Conservation (phyloP, 805 yeast species). For the Brettanomyces naardenensis region DNA sequence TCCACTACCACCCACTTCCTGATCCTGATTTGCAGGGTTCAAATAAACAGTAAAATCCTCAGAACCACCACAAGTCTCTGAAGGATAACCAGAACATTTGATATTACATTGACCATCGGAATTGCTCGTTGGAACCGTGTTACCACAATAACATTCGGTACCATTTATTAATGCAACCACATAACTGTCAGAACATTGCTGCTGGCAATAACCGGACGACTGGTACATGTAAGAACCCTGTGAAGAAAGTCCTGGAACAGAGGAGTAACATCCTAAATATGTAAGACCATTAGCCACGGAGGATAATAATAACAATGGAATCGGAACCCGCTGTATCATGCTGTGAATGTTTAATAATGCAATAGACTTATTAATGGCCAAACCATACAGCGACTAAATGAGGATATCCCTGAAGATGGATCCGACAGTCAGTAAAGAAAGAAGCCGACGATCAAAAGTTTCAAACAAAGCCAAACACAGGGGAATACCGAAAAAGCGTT, state of each 20-base stretch:
- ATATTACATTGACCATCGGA: slow-evolving; percentile 33
- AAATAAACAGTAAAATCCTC: slow-evolving; percentile 39
- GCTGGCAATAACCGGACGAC: slow-evolving; percentile 52
- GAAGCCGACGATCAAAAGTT: too few relatives aligned
- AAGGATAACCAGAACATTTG: slow-evolving; percentile 54
- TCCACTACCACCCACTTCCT: slow-evolving; percentile 12
- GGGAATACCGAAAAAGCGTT: too few relatives aligned
- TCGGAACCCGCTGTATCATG: too few relatives aligned
- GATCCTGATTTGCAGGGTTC: slow-evolving; percentile 14
- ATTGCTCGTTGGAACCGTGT: slow-evolving; percentile 27
- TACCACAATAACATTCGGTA: slow-evolving; percentile 60
- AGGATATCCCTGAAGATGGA: too few relatives aligned
- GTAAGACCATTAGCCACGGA: slow-evolving; percentile 8
- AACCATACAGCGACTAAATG: too few relatives aligned
- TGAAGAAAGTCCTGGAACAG: slow-evolving; percentile 25
- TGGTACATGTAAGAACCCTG: slow-evolving; percentile 49
- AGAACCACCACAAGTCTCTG: slow-evolving; percentile 53
- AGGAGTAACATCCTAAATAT: slow-evolving; percentile 23
- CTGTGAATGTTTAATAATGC: too few relatives aligned
- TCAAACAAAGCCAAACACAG: too few relatives aligned
- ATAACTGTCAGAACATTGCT: slow-evolving; percentile 32
- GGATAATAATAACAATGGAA: too few relatives aligned
- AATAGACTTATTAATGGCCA: too few relatives aligned
- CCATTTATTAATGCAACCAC: slow-evolving; percentile 44
- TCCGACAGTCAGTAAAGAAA: too few relatives aligned